Evolutionary conservation across 1,139 yeast genomes (phyloP).

Genomic region (Hemisphaericaspora xylanilytica): DNA sequence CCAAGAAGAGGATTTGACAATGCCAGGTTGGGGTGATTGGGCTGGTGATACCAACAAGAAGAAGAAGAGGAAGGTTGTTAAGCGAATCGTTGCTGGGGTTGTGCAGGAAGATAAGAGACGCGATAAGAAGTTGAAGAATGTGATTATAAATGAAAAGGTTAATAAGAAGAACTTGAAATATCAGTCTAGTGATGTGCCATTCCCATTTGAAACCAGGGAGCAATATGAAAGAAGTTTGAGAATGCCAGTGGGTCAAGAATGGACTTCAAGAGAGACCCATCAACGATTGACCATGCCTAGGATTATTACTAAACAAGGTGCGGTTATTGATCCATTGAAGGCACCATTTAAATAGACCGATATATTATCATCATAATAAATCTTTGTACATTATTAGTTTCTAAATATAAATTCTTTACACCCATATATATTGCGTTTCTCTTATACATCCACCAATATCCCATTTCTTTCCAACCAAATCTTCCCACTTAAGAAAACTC

Average conservation of each 20-base stretch:
- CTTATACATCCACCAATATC: constrained; percentile 33
- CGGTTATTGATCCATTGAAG: constrained; percentile 85
- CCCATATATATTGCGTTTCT: no score
- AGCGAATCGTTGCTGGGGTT: constrained; percentile 69
- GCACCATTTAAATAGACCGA: constrained; percentile 54
- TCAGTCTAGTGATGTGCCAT: constrained; percentile 85
- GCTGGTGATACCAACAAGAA: constrained; percentile 57
- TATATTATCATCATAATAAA: no score
- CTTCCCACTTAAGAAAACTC: constrained; percentile 73
- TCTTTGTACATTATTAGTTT: no score
- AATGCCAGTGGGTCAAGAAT: constrained; percentile 97
- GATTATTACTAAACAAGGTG: constrained; percentile 81
- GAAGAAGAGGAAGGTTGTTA: constrained; percentile 61
- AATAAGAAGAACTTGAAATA: constrained; percentile 83
- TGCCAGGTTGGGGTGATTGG: constrained; percentile 98
- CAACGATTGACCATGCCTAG: constrained; percentile 88
- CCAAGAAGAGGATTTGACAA: constrained; percentile 74
- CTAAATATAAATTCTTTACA: no score
- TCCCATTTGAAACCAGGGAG: constrained; percentile 88
- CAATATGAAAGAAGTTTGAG: constrained; percentile 92
- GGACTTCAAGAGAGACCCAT: constrained; percentile 87
- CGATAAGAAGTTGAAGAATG: constrained; percentile 74
- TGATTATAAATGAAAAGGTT: constrained; percentile 83
- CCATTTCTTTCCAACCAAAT: constrained; percentile 85
- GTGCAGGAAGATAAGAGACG: constrained; percentile 66